A percentile compares a stretch with the other conserved stretches of the same genome.
Conservation (phyloP, 2,329 filamentous ascomycete genomes). For the Trichoderma koningiopsis region DNA sequence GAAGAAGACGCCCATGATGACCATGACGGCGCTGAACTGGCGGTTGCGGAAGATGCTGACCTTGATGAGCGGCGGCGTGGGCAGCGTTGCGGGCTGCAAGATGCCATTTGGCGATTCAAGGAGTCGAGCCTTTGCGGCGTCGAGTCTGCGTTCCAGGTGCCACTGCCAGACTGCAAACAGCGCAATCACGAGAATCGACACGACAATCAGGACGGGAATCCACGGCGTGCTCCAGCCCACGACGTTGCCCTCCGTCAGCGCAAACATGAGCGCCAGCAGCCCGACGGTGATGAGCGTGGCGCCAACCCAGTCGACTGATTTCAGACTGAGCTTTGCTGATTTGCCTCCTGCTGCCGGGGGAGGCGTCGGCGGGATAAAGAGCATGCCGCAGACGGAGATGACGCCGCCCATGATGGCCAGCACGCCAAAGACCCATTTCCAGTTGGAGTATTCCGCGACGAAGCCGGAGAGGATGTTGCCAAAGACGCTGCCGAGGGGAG, state of each 20-base stretch:
- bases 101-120: background rate
- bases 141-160: conserved; percentile 38
- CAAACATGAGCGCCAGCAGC: conserved; percentile 64
- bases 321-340: background rate
- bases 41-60: conserved; percentile 63
- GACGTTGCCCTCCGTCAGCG: conserved; percentile 69
- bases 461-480: conserved; percentile 67
- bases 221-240: conserved; percentile 67
- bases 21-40: conserved; percentile 63
- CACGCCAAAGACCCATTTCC: conserved; percentile 70
- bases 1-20: conserved; percentile 68
- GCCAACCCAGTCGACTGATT: conserved; percentile 66
- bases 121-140: background rate
- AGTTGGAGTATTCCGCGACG: conserved; percentile 62
- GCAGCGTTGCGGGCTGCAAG: background rate
- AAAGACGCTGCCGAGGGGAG: conserved; percentile 64
- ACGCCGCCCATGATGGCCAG: conserved; percentile 61
- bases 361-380: conserved; percentile 59
- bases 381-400: conserved; percentile 58
- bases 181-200: conserved; percentile 58
- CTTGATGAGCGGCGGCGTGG: conserved; percentile 62
- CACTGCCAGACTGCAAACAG: conserved; percentile 64
- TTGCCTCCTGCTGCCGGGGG: conserved; percentile 36
- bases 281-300: conserved; percentile 63
- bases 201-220: conserved; percentile 61